These are phyloP conservation scores for Hydnomerulius pinastri DNA, from an alignment of 768 basidiomycete genomes.

Conservation along the genomic window DNA sequence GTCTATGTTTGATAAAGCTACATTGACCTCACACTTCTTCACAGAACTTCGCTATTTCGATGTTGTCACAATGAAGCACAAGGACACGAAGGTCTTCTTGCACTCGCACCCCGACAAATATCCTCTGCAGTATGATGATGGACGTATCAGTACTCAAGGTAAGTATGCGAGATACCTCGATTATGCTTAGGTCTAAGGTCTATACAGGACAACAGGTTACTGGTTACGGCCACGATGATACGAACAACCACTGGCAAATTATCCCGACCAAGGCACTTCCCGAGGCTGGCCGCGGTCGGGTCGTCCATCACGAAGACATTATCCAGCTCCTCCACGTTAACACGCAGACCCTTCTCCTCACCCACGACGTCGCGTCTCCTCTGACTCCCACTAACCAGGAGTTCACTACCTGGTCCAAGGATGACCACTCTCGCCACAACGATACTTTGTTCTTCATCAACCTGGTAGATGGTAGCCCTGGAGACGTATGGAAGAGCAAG, in stretches of 20 bases:
- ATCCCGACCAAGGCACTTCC: constrained; percentile 95
- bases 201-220: constrained; percentile 88
- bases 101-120: constrained; percentile 93
- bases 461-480: constrained; percentile 72
- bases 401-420: constrained; percentile 89
- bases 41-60: constrained; percentile 94
- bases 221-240: constrained; percentile 91
- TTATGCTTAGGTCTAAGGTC: not conserved
- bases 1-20: not conserved
- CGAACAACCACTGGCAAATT: constrained; percentile 95
- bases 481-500: constrained; percentile 91
- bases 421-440: constrained; percentile 75
- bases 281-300: constrained; percentile 88
- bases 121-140: constrained; percentile 93
- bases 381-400: constrained; percentile 98
- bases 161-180: constrained; percentile 1
- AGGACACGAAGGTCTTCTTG: constrained; percentile 89
- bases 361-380: constrained; percentile 97
- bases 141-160: constrained; percentile 94
- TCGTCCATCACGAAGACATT: constrained; percentile 87
- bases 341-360: constrained; percentile 81
- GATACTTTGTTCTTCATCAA: constrained; percentile 87
- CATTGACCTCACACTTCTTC: constrained; percentile 2
- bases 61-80: constrained; percentile 83
- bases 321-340: constrained; percentile 87